These are phyloP conservation scores for Cyanidiococcus yangmingshanensis DNA, from an alignment of 23 red algal species.

Conservation along the genomic window DNA sequence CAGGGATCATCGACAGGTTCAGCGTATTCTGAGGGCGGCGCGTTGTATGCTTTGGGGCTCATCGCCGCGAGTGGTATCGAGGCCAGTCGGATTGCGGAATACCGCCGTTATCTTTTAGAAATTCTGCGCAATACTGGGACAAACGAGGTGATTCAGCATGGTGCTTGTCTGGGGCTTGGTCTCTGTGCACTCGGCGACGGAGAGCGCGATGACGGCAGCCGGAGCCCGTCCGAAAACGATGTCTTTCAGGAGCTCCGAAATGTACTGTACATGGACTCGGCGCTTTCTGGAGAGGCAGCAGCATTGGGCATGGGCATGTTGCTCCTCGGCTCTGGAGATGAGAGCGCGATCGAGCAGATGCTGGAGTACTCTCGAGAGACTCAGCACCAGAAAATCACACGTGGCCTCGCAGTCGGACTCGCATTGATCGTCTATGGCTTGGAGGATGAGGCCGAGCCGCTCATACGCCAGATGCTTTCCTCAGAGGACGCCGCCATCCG, in stretches of 20 bases:
- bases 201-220: neutral
- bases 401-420: conserved; percentile 75
- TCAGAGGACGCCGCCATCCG: conserved; percentile 64
- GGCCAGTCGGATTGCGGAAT: conserved; percentile 2
- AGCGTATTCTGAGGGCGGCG: conserved; percentile 65
- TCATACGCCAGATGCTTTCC: conserved; percentile 59
- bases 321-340: conserved; percentile 59
- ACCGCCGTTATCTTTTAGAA: conserved; percentile 48
- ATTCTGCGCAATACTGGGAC: conserved; percentile 50
- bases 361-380: conserved; percentile 80
- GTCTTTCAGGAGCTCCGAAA: conserved; percentile 82
- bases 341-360: conserved; percentile 66
- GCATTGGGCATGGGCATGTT: conserved; percentile 80
- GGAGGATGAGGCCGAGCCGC: conserved; percentile 69
- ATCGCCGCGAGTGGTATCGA: conserved; percentile 67
- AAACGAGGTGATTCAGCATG: conserved; percentile 98
- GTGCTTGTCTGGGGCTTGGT: conserved; percentile 87
- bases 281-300: conserved; percentile 86
- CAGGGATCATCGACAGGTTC: conserved; percentile 21
- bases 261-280: conserved; percentile 75
- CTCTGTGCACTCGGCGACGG: conserved; percentile 45
- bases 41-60: conserved; percentile 84
- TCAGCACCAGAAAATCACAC: conserved; percentile 88
- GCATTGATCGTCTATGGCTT: conserved; percentile 65
- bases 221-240: conserved; percentile 40